These are phyloP conservation scores for Pseudocercospora musae DNA, from an alignment of 2,329 filamentous ascomycete genomes.

Conservation along the genomic window DNA sequence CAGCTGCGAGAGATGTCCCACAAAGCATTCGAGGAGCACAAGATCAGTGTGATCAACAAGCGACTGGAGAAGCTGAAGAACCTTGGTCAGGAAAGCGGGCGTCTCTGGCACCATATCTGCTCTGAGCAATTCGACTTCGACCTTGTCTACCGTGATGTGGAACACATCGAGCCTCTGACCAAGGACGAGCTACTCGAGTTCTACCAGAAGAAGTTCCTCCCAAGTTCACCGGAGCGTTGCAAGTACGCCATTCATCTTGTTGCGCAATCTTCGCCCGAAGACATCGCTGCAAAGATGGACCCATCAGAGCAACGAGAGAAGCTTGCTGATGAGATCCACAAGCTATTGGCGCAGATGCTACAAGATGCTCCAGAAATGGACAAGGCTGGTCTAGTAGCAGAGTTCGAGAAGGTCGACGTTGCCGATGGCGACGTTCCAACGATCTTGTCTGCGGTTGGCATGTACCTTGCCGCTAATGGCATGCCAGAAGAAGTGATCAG, in stretches of 20 bases:
- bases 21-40: constrained; percentile 83
- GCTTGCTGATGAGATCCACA: constrained; percentile 42
- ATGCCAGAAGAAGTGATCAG: constrained; percentile 50
- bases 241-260: constrained; percentile 81
- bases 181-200: constrained; percentile 79
- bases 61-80: constrained; percentile 91
- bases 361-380: constrained; percentile 43
- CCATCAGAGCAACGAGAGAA: constrained; percentile 43
- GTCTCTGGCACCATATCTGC: constrained; percentile 81
- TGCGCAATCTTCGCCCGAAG: constrained; percentile 59
- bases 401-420: constrained; percentile 47
- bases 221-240: constrained; percentile 68
- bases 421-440: constrained; percentile 35
- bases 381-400: constrained; percentile 40
- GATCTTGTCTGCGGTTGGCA: constrained; percentile 44
- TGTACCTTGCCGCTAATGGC: constrained; percentile 40
- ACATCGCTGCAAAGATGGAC: constrained; percentile 34
- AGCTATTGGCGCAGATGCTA: constrained; percentile 49
- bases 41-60: constrained; percentile 82
- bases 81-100: constrained; percentile 74
- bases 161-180: constrained; percentile 67
- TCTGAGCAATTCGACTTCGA: constrained; percentile 89
- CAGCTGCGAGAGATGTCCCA: constrained; percentile 73
- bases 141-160: constrained; percentile 73
- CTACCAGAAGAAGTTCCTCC: constrained; percentile 71